These are phyloP conservation scores for Nicotiana otophora DNA, from an alignment of 257 asterid species.

Conservation along the genomic window DNA sequence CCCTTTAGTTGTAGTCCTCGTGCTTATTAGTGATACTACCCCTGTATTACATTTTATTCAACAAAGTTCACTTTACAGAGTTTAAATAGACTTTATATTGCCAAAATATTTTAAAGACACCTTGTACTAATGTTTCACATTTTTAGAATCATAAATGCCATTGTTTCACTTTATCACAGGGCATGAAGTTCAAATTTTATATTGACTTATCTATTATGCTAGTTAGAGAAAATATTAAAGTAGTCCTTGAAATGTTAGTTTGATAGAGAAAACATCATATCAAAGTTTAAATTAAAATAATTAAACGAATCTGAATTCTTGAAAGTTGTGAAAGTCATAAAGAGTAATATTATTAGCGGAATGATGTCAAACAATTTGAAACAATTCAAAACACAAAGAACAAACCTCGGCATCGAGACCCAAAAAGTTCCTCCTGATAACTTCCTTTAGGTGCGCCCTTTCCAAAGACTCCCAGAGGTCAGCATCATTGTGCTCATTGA, in stretches of 20 bases:
- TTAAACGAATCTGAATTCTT: background rate
- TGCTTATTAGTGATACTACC: background rate
- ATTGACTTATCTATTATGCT: background rate
- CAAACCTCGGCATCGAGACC: constrained; percentile 90
- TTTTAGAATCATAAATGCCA: background rate
- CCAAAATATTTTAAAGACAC: background rate
- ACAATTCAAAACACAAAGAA: background rate
- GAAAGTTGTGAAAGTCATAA: background rate
- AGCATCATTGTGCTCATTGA: constrained; percentile 91
- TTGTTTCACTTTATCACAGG: background rate
- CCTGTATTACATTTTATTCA: background rate
- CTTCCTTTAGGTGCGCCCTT: constrained; percentile 94
- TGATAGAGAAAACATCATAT: background rate
- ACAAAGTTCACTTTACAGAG: background rate
- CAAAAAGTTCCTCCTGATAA: constrained; percentile 66
- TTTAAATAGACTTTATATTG: background rate
- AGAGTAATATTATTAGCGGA: background rate
- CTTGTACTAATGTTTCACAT: background rate
- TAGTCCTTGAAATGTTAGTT: background rate
- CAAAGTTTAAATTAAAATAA: background rate
- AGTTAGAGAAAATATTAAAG: background rate
- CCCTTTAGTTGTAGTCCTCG: background rate
- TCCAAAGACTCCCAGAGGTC: constrained; percentile 98
- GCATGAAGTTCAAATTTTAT: background rate
- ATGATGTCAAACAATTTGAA: background rate